A percentile compares a stretch with the other conserved stretches of the same genome.
Evolutionary conservation across 129 eudicot genomes (phyloP).

Genomic region (Arctium lappa): DNA sequence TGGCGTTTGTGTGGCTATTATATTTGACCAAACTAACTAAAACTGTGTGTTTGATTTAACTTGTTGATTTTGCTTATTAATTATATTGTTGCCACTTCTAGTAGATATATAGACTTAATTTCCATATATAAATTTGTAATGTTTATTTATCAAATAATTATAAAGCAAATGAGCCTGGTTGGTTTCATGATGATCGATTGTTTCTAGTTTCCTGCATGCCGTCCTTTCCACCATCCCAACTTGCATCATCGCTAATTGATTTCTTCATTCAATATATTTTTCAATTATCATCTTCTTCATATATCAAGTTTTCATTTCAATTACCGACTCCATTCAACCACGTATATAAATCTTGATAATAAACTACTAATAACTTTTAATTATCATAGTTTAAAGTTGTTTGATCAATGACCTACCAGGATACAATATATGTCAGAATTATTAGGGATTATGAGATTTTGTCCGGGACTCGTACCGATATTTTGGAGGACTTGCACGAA

Average conservation of each 20-base stretch:
- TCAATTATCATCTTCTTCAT: too few relatives aligned
- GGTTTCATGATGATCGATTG: background rate
- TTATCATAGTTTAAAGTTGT: background rate
- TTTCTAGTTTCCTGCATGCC: too few relatives aligned
- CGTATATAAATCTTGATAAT: background rate
- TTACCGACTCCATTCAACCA: too few relatives aligned
- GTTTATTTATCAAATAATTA: background rate
- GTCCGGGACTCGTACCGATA: background rate
- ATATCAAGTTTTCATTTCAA: too few relatives aligned
- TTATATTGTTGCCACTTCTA: background rate
- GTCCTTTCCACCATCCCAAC: too few relatives aligned
- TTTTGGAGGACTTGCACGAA: too few relatives aligned
- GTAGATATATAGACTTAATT: background rate
- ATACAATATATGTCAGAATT: too few relatives aligned
- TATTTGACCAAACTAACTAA: background rate
- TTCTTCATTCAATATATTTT: background rate
- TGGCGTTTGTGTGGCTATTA: slow-evolving; percentile 25
- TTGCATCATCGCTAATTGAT: background rate
- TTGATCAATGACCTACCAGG: background rate
- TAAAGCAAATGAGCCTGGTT: background rate
- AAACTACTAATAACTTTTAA: background rate
- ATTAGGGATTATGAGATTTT: background rate
- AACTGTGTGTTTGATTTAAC: background rate
- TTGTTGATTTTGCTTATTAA: background rate
- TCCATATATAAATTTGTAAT: background rate